Percentiles rank a stretch among this genome's conserved stretches.
Conservation (phyloP, 1,139 yeast genomes). For the Candida sp. region DNA sequence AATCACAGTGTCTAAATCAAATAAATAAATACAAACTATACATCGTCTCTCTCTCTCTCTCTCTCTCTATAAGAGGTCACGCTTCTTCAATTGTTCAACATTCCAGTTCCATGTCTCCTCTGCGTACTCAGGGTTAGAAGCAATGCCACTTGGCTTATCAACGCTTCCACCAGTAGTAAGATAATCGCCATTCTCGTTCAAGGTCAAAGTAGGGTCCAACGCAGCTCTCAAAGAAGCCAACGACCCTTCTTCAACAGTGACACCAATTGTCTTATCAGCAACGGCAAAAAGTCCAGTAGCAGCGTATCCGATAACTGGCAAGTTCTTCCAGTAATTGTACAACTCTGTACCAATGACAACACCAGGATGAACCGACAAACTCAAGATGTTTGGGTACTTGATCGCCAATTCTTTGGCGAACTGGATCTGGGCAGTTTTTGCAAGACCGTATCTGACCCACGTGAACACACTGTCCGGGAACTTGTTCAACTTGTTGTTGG, state of each 20-base stretch:
- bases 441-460: slow-evolving; percentile 40
- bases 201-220: slow-evolving; percentile 29
- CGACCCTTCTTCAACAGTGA: slow-evolving; percentile 39
- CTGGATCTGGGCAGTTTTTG: slow-evolving; percentile 40
- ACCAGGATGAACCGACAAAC: slow-evolving; percentile 46
- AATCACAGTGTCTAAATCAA: background rate
- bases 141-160: slow-evolving; percentile 26
- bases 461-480: slow-evolving; percentile 28
- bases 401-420: slow-evolving; percentile 29
- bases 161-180: slow-evolving; percentile 38
- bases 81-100: slow-evolving; percentile 24
- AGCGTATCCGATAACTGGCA: slow-evolving; percentile 24
- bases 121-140: slow-evolving; percentile 24
- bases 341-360: slow-evolving; percentile 39
- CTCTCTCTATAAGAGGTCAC: slow-evolving; percentile 19
- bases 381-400: slow-evolving; percentile 34
- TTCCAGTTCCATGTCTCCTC: slow-evolving; percentile 36
- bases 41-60: background rate
- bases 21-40: background rate
- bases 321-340: slow-evolving; percentile 33
- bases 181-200: slow-evolving; percentile 36
- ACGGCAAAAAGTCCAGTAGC: slow-evolving; percentile 18
- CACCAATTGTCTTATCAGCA: slow-evolving; percentile 24
- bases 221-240: slow-evolving; percentile 39
- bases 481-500: slow-evolving; percentile 22